Evolutionary conservation across 2,329 filamentous ascomycete species (phyloP).

Genomic region (Alternaria dauci): DNA sequence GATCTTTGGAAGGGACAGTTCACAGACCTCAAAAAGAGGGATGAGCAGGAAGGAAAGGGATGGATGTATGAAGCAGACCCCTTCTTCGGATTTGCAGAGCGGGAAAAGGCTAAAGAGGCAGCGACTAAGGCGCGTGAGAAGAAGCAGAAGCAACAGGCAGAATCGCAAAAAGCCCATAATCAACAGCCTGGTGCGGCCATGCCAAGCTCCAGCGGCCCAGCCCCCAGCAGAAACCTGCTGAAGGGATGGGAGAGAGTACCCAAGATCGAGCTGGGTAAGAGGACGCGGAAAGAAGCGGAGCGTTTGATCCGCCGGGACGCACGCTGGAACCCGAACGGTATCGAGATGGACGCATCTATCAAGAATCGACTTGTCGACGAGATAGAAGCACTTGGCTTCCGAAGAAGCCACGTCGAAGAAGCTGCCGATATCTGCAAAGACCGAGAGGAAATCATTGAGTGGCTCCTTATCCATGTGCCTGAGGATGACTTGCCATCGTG

Average conservation of each 20-base stretch:
- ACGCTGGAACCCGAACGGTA: conserved; percentile 84
- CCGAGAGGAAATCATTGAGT: conserved; percentile 90
- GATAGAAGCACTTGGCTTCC: conserved; percentile 81
- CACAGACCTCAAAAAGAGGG: conserved; percentile 78
- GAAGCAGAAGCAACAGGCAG: conserved; percentile 61
- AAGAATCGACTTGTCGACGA: conserved; percentile 73
- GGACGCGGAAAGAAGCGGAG: conserved; percentile 81
- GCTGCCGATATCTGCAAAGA: conserved; percentile 88
- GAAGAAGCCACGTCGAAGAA: conserved; percentile 88
- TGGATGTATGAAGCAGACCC: conserved; percentile 98
- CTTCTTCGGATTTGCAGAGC: conserved; percentile 80
- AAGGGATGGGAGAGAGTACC: conserved; percentile 85
- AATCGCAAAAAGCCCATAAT: conserved; percentile 70
- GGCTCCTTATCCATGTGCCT: conserved; percentile 95
- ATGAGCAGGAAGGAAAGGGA: conserved; percentile 76
- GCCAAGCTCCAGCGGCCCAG: conserved; percentile 35
- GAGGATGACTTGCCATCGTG: conserved; percentile 95
- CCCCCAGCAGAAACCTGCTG: conserved; percentile 58
- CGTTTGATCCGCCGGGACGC: conserved; percentile 77
- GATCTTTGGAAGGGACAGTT: conserved; percentile 92
- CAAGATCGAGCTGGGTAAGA: conserved; percentile 91
- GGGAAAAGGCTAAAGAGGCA: conserved; percentile 77
- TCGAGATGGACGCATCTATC: conserved; percentile 68
- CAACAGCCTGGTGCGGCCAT: conserved; percentile 44
- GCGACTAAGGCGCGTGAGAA: conserved; percentile 83